Conservation (phyloP, 768 basidiomycete genomes). For the Myochromella boudieri region DNA sequence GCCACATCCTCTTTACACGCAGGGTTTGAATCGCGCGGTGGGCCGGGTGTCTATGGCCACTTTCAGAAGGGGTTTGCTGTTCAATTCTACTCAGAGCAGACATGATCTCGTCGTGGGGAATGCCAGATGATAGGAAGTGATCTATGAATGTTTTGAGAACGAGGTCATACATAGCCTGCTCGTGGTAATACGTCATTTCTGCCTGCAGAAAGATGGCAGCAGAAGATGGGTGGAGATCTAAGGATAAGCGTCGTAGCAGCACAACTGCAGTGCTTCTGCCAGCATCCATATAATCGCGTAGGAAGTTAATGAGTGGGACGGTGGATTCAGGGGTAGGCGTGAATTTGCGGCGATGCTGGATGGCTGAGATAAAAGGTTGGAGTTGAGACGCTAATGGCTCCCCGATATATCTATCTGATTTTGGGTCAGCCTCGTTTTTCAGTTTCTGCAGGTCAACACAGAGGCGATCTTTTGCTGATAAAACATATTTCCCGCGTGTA, state of each 20-base stretch:
- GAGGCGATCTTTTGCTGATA: no score
- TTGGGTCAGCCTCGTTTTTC: slow-evolving; percentile 1
- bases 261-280: slow-evolving; percentile 33
- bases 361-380: not conserved
- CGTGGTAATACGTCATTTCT: slow-evolving; percentile 44
- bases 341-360: slow-evolving; percentile 1
- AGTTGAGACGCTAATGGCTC: slow-evolving; percentile 6
- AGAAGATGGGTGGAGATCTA: slow-evolving; percentile 18
- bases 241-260: slow-evolving; percentile 31
- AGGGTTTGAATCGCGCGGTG: slow-evolving; percentile 4
- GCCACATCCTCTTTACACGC: slow-evolving; percentile 30
- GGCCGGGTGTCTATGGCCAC: slow-evolving; percentile 3
- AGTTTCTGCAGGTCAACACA: not conserved
- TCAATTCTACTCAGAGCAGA: slow-evolving; percentile 10
- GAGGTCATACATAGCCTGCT: slow-evolving; percentile 22
- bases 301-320: slow-evolving; percentile 31
- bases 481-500: no score
- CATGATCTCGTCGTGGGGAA: slow-evolving; percentile 44
- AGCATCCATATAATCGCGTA: slow-evolving; percentile 31
- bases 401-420: slow-evolving; percentile 9
- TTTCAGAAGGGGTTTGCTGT: not conserved
- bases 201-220: slow-evolving; percentile 34
- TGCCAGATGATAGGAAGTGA: slow-evolving; percentile 50
- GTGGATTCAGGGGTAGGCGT: slow-evolving; percentile 27
- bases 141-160: slow-evolving; percentile 47